phyloP scores from a whole-genome alignment of 257 asterid species.

The Plantago ovata region DNA sequence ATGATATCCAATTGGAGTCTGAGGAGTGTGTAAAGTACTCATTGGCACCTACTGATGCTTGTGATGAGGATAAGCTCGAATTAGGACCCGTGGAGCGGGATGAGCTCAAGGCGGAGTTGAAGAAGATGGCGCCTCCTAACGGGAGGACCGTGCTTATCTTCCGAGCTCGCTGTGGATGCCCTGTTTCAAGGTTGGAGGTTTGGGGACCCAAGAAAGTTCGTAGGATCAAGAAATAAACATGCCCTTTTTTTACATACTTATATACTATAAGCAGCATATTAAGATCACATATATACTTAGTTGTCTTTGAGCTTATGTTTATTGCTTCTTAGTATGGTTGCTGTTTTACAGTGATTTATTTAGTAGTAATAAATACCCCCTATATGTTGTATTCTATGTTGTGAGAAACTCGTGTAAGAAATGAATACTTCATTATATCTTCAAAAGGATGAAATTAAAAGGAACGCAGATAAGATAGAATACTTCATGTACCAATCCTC shows the following conservation, averaged over 20 bases:
- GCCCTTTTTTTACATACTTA: no score
- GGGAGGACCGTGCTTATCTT: slow-evolving; percentile 56
- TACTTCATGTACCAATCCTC: no score
- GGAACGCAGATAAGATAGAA: no score
- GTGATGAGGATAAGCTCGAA: slow-evolving; percentile 27
- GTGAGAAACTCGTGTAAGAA: no score
- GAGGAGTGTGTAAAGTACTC: slow-evolving; percentile 52
- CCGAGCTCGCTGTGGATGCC: slow-evolving; percentile 57
- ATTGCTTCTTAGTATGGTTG: no score
- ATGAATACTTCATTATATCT: no score
- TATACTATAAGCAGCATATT: no score
- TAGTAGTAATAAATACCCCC: no score
- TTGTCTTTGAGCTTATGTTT: slow-evolving; percentile 1
- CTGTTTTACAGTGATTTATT: no score
- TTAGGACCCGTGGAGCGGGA: slow-evolving; percentile 43
- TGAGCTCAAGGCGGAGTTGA: slow-evolving; percentile 52
- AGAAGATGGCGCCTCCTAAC: slow-evolving; percentile 56
- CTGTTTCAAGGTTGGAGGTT: slow-evolving; percentile 58
- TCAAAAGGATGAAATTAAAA: no score
- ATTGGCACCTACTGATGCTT: slow-evolving; percentile 3
- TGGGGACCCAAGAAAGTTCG: slow-evolving; percentile 55
- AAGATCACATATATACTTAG: no score
- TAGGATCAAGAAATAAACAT: slow-evolving; percentile 40
- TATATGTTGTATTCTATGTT: no score
- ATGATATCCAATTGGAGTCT: slow-evolving; percentile 55